Conservation (phyloP, 164 flowering plant genomes). For the Sedum album region DNA sequence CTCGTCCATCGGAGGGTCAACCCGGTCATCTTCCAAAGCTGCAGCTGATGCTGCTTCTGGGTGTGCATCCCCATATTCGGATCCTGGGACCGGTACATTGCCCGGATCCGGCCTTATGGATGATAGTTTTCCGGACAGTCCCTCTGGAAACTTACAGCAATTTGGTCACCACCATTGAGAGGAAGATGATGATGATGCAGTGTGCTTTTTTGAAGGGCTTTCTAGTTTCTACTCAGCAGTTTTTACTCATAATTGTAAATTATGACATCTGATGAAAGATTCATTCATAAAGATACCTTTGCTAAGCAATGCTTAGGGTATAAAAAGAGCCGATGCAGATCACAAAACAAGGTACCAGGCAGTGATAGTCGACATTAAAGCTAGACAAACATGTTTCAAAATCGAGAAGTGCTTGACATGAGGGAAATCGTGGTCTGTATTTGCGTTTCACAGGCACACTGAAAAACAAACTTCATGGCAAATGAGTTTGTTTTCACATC, state of each 20-base stretch:
- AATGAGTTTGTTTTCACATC: conserved; percentile 39
- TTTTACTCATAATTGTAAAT: no score
- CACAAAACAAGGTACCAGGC: no score
- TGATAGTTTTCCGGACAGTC: neutral
- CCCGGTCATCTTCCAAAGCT: conserved; percentile 1
- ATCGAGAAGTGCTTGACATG: neutral
- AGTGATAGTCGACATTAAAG: neutral
- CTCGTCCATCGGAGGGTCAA: neutral
- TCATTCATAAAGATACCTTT: no score
- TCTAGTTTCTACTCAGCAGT: no score
- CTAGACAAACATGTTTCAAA: neutral
- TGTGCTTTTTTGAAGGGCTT: no score
- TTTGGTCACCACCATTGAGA: neutral
- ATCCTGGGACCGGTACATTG: neutral
- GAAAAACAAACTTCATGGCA: neutral
- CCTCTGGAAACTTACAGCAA: neutral
- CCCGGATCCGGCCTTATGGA: neutral
- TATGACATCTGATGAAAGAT: no score
- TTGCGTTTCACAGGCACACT: neutral
- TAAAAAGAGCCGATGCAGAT: neutral
- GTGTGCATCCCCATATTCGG: neutral
- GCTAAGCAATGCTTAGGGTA: no score
- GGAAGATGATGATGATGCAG: neutral
- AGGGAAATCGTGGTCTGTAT: neutral
- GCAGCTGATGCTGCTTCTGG: neutral